Base-by-base conservation (phyloP, 176 grass and related monocot genomes). In the Pontederia crassipes region DNA sequence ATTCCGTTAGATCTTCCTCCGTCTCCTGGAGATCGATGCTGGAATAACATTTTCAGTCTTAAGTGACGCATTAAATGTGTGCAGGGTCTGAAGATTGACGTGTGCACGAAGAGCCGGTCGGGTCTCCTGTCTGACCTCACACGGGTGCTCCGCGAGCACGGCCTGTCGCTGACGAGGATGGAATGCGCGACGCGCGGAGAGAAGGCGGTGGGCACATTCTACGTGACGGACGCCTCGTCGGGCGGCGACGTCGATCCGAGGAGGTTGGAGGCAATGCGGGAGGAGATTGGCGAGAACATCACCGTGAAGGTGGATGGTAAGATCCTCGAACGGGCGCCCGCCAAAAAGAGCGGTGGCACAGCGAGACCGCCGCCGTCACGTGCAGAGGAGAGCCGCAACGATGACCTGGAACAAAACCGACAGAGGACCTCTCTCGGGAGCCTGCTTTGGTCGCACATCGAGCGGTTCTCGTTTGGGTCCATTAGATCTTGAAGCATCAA, bases 111-210 rank as follows among this genome's bases (percentile, higher is more conserved):
- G 35, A 32, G 56, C 29, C 66, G 66, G 35, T 28, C 2, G 11
- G 52, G 66, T 0, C 52, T 69, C 16, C 66, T 69, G 2, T 56
- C 66, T 20, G 66, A 69, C 35, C 17, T 69, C 66, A 69, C 66
- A 11, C 53, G 66, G 11, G 52, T 27, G 29, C 16, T 69, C 49
- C 28, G 66, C 29, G 66, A 69, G 53, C 45, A 69, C 35, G 35
- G 66, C 52, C 16, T 69, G 9, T 69, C 66, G 16, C 35, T 69
- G 66, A 57, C 32, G 52, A 69, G 66, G 35, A 16, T 12, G 35
- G 66, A 69, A 18, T 69, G 66, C 35, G 52, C 29, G 29, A 57
- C 66, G 14, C 66, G 66, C 15, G 66, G 66, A n/a, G 17, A 57
- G 35, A 56, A 14, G 54, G 66, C 66, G 16, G 35, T 57, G 53